A percentile compares a stretch with the other conserved stretches of the same genome.
Evolutionary conservation across 176 grass and related monocot genomes (phyloP).

Genomic region (Hyparrhenia diplandra): DNA sequence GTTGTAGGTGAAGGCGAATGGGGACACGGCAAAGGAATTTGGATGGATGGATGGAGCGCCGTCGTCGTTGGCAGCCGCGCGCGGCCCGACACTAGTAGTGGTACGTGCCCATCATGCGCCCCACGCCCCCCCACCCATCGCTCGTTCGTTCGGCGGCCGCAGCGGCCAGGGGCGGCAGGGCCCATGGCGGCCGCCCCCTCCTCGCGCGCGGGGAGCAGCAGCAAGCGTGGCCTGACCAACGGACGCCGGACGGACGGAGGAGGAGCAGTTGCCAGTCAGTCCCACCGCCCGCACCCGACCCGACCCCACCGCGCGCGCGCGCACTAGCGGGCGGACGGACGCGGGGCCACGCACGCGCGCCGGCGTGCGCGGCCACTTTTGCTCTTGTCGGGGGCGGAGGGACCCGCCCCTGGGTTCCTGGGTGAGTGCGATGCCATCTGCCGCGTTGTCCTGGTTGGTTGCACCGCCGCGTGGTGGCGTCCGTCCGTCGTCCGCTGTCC

Average conservation of each 20-base stretch:
- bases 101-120: no score
- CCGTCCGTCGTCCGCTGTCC: not conserved
- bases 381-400: slow-evolving; percentile 28
- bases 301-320: slow-evolving; percentile 9
- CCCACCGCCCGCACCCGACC: not conserved
- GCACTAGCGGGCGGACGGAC: slow-evolving; percentile 8
- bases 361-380: slow-evolving; percentile 52
- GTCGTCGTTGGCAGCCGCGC: no score
- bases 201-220: not conserved
- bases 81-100: no score
- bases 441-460: not conserved
- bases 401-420: not conserved
- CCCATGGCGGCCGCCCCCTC: no score
- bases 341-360: slow-evolving; percentile 16
- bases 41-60: no score
- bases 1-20: no score
- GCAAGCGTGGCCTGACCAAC: not conserved
- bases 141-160: not conserved
- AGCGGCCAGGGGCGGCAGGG: not conserved
- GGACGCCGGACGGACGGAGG: not conserved
- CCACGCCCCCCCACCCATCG: not conserved
- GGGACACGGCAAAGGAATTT: no score
- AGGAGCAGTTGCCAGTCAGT: not conserved
- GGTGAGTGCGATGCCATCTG: slow-evolving; percentile 20
- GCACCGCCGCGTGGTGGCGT: not conserved